Evolutionary conservation across 2,329 filamentous ascomycete species (phyloP), one percentile per base, ranked within the genome.

Genomic region (Colletotrichum lini): DNA sequence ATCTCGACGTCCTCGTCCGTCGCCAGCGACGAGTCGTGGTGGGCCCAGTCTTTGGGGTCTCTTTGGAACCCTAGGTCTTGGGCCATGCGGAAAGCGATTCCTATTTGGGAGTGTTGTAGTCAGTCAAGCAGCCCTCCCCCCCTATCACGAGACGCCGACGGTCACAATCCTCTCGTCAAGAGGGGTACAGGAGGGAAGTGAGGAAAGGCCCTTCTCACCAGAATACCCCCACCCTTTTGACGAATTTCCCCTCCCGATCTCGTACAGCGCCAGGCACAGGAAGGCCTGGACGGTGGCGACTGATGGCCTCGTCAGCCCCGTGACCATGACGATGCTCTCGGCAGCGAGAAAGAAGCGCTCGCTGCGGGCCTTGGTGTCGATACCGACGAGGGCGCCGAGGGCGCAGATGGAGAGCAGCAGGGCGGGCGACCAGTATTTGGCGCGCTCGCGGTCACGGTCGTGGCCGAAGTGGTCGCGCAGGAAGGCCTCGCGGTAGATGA

Each of bases 401-500:
- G 78, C 77, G 49, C 76, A 78, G 2, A 79, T 70, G 0, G 75
- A 72, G 0, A 78, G 67, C 0, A 79, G 45, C 1, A 79, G 40
- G 0, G 76, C 67, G 1, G 70, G 67, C 1, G 77, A 79, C 77
- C 78, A 79, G 62, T 79, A 79, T 53, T 76, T 79, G 4, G 59
- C 60, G 9, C 54, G 49, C 1, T 61, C 45, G 0, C 70, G 60
- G 21, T 73, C 61, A 5, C 30, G 30, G 30, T 52, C 49, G 4
- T 26, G 23, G 7, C 73, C 68, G 30, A 76, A 75, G 30, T 79
- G 74, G 12, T 71, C 64, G 21, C 68, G 18, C 5, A 72, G 53
- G n/a, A 79, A 79, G 0, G 75, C 76, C 26, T 79, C 78, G 0
- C 78, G 75, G 38, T 79, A 79, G 2, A 79, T 75, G 53, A 79